Evolutionary conservation across 2,329 filamentous ascomycete genomes (phyloP).

Genomic region (Metarhizium robertsii): DNA sequence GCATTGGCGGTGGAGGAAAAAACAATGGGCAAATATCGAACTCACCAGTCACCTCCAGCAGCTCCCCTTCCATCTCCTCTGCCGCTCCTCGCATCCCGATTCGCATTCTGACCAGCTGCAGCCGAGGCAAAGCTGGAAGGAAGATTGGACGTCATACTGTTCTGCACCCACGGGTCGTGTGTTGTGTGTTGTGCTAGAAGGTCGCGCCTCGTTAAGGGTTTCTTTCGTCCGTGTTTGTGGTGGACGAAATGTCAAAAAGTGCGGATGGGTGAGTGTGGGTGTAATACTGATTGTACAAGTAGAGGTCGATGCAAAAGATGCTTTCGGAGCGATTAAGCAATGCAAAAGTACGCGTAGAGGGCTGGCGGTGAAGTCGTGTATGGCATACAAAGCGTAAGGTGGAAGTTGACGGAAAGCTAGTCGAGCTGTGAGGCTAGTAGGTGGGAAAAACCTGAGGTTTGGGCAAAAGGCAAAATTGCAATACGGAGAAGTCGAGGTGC

Average conservation of each 20-base stretch:
- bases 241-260: conserved; percentile 1
- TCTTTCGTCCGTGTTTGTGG: conserved; percentile 4
- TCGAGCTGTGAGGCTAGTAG: conserved; percentile 8
- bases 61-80: conserved; percentile 46
- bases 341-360: conserved; percentile 5
- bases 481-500: conserved; percentile 6
- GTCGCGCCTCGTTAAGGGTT: conserved; percentile 1
- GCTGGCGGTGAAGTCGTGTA: conserved; percentile 1
- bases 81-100: conserved; percentile 48
- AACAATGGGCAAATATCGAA: conserved; percentile 13
- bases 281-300: conserved; percentile 1
- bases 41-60: conserved; percentile 65
- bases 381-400: conserved; percentile 8
- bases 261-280: neutral
- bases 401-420: conserved; percentile 10
- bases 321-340: conserved; percentile 4
- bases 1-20: neutral
- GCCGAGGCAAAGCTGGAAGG: conserved; percentile 79
- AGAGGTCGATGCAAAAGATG: conserved; percentile 3
- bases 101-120: conserved; percentile 64
- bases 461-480: conserved; percentile 22
- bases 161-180: neutral
- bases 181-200: neutral
- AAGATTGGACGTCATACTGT: conserved; percentile 60
- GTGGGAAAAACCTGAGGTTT: conserved; percentile 25